Evolutionary conservation across 164 flowering plant species (phyloP).

Genomic region (Vitis amurensis): DNA sequence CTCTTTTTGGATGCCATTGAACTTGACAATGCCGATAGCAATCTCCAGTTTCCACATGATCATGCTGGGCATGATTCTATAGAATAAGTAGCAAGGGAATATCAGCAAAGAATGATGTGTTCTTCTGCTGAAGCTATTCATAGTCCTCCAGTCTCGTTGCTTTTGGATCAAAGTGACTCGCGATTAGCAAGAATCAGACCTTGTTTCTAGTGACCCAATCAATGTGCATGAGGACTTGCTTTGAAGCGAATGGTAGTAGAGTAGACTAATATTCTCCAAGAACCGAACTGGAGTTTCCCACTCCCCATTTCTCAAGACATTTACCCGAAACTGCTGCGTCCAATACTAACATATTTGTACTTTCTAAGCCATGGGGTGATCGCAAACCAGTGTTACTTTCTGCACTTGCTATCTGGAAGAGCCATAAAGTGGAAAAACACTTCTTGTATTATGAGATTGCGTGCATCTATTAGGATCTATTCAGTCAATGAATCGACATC

Average conservation of each 20-base stretch:
- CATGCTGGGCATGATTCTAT: not conserved
- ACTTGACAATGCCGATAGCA: no score
- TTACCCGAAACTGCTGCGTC: constrained; percentile 71
- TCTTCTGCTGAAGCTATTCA: constrained; percentile 57
- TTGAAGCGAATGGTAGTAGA: constrained; percentile 59
- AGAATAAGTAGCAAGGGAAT: constrained; percentile 25
- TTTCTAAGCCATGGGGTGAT: constrained; percentile 79
- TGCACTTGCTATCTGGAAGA: no score
- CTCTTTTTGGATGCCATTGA: no score
- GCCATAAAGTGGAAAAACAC: no score
- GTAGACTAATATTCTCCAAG: constrained; percentile 64
- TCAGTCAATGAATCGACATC: no score
- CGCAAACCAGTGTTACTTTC: no score
- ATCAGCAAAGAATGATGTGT: constrained; percentile 61
- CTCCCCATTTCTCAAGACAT: constrained; percentile 70
- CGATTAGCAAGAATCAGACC: constrained; percentile 51
- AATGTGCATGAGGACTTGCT: constrained; percentile 73
- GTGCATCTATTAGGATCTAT: no score
- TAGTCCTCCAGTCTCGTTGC: constrained; percentile 43
- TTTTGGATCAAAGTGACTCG: constrained; percentile 33
- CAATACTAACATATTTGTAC: constrained; percentile 88
- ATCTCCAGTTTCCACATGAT: not conserved
- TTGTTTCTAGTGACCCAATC: constrained; percentile 73
- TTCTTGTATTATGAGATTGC: no score
- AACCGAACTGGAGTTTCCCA: constrained; percentile 44